These are phyloP conservation scores for Aspergillus cejpii DNA, from an alignment of 2,329 filamentous ascomycete genomes.

Conservation along the genomic window DNA sequence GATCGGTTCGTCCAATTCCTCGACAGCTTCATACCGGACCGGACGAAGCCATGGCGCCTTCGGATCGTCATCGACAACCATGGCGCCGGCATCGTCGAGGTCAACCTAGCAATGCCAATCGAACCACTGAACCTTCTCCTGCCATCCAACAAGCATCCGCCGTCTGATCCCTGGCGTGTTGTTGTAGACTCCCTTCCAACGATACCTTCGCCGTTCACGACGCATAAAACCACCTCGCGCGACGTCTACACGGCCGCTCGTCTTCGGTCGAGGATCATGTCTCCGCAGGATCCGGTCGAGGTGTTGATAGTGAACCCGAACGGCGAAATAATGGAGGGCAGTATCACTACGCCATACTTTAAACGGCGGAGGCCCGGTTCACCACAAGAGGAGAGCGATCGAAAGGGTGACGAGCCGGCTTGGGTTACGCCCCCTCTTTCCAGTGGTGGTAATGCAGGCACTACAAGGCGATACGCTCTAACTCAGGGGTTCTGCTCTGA, in stretches of 20 bases:
- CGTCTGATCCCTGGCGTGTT: constrained; percentile 41
- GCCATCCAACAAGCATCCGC: constrained; percentile 14
- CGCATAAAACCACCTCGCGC: constrained; percentile 77
- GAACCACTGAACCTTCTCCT: constrained; percentile 23
- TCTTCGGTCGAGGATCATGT: constrained; percentile 51
- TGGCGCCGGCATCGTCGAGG: constrained; percentile 30
- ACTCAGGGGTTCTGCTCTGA: constrained; percentile 62
- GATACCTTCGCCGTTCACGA: constrained; percentile 59
- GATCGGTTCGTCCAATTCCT: constrained; percentile 24
- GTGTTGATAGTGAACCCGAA: constrained; percentile 65
- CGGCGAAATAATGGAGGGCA: constrained; percentile 74
- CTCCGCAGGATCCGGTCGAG: constrained; percentile 49
- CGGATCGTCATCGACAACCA: constrained; percentile 30
- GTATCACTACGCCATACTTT: constrained; percentile 75
- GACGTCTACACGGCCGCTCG: constrained; percentile 66
- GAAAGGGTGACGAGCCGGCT: constrained; percentile 33
- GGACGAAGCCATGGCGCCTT: constrained; percentile 33
- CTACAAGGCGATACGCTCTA: constrained; percentile 76
- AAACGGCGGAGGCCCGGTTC: constrained; percentile 45
- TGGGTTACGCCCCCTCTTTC: constrained; percentile 79
- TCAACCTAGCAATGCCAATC: constrained; percentile 24
- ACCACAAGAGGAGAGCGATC: neutral
- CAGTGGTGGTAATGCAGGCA: constrained; percentile 75
- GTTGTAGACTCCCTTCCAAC: constrained; percentile 50
- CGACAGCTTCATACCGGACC: constrained; percentile 29